These are phyloP conservation scores for Phanerochaete sordida DNA, from an alignment of 768 basidiomycete genomes.

Conservation along the genomic window DNA sequence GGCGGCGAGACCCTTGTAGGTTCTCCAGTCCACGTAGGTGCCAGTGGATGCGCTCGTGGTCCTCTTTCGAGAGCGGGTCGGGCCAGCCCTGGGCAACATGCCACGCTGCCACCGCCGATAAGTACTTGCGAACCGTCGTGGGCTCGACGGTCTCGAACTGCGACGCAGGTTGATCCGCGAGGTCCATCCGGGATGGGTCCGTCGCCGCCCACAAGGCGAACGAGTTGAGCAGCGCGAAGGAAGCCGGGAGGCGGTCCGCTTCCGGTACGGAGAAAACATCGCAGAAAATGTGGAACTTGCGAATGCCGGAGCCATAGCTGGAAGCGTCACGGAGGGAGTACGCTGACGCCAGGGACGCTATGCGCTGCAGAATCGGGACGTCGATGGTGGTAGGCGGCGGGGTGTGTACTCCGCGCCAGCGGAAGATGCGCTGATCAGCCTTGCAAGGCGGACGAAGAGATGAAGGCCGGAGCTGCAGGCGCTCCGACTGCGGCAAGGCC, in stretches of 20 bases:
- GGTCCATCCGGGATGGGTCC: constrained; percentile 20
- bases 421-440: constrained; percentile 24
- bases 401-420: constrained; percentile 31
- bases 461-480: constrained; percentile 17
- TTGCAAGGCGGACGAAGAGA: constrained; percentile 21
- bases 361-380: constrained; percentile 17
- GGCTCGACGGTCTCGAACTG: constrained; percentile 32
- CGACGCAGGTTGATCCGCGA: constrained; percentile 1
- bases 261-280: constrained; percentile 31
- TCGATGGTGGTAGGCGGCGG: constrained; percentile 22
- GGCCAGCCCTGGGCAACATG: constrained; percentile 10
- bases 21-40: constrained; percentile 29
- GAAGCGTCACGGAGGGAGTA: constrained; percentile 21
- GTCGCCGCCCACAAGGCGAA: constrained; percentile 34
- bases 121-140: constrained; percentile 27
- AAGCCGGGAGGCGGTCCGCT: constrained; percentile 26
- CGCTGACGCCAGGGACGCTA: constrained; percentile 17
- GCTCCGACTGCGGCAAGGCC: neutral
- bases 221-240: constrained; percentile 22
- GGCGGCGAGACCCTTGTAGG: constrained; percentile 13
- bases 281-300: constrained; percentile 35
- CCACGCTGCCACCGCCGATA: constrained; percentile 16
- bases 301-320: constrained; percentile 30
- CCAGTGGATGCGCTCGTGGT: constrained; percentile 21
- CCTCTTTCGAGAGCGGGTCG: constrained; percentile 19